These are phyloP conservation scores for Cordyceps militaris DNA, from an alignment of 2,329 filamentous ascomycete species.

Conservation along the genomic window DNA sequence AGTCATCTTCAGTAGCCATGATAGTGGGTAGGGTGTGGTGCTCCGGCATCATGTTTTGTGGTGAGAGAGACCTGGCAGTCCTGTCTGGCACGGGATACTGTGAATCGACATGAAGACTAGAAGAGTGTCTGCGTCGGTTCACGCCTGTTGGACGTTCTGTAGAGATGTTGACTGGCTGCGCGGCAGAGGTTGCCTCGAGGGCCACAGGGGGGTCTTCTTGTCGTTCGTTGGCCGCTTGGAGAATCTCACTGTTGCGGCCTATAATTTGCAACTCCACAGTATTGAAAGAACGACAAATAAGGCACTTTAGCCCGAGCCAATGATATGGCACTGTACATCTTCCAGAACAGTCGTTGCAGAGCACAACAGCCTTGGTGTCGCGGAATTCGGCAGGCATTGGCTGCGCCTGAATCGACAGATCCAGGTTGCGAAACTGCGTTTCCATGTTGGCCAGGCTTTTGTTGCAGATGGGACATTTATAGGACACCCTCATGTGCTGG, in stretches of 20 bases:
- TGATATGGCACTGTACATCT: constrained; percentile 85
- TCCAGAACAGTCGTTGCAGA: constrained; percentile 91
- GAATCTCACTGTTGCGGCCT: constrained; percentile 30
- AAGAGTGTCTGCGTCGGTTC: constrained; percentile 34
- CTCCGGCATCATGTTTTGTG: constrained; percentile 24
- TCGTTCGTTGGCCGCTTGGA: constrained; percentile 22
- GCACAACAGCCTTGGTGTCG: constrained; percentile 72
- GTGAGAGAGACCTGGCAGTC: constrained; percentile 39
- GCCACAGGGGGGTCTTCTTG: constrained; percentile 11
- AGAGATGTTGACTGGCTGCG: constrained; percentile 19
- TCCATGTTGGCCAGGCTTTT: constrained; percentile 98
- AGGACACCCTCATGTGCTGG: constrained; percentile 80
- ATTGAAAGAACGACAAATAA: constrained; percentile 63
- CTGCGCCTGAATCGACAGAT: constrained; percentile 77
- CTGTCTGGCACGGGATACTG: constrained; percentile 31
- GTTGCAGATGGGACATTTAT: constrained; percentile 94
- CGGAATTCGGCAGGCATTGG: constrained; percentile 85
- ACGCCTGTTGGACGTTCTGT: constrained; percentile 7
- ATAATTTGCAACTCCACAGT: constrained; percentile 59
- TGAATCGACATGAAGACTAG: constrained; percentile 27
- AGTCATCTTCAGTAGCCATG: constrained; percentile 34
- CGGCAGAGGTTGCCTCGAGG: not conserved
- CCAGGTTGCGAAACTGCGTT: constrained; percentile 82
- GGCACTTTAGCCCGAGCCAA: constrained; percentile 90
- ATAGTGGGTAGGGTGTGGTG: constrained; percentile 21